Conservation (phyloP, 371 early-diverging fungal species). For the Amoeboaphelidium occidentale region DNA sequence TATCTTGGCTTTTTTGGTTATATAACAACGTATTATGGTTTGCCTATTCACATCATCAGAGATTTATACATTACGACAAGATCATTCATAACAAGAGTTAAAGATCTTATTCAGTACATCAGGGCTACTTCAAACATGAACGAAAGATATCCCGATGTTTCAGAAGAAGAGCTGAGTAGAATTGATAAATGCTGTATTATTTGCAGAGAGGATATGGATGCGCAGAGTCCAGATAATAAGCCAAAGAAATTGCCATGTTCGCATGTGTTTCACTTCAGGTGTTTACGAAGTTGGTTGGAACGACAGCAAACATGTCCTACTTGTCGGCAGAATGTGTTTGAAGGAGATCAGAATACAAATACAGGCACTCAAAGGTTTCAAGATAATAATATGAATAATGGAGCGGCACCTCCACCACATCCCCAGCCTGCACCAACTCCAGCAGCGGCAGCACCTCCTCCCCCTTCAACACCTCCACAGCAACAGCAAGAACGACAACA, state of each 20-base stretch:
- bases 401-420: too few species aligned
- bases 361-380: too few species aligned
- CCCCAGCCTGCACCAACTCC: too few species aligned
- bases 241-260: constrained; percentile 91
- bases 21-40: constrained; percentile 41
- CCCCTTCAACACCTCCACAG: too few species aligned
- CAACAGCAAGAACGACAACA: too few species aligned
- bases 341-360: background rate
- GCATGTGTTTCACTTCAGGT: constrained; percentile 92
- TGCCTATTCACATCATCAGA: constrained; percentile 80
- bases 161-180: constrained; percentile 43
- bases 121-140: constrained; percentile 88
- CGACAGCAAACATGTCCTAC: constrained; percentile 96
- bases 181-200: constrained; percentile 82
- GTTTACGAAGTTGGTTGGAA: constrained; percentile 93
- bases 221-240: constrained; percentile 7
- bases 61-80: constrained; percentile 81
- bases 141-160: constrained; percentile 66
- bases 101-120: constrained; percentile 64
- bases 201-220: constrained; percentile 79
- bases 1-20: constrained; percentile 63
- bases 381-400: too few species aligned
- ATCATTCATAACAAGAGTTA: constrained; percentile 59
- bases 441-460: too few species aligned
- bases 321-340: constrained; percentile 18